Base-by-base conservation (phyloP, 169 alveolate genomes). In the Blepharisma undulans region DNA sequence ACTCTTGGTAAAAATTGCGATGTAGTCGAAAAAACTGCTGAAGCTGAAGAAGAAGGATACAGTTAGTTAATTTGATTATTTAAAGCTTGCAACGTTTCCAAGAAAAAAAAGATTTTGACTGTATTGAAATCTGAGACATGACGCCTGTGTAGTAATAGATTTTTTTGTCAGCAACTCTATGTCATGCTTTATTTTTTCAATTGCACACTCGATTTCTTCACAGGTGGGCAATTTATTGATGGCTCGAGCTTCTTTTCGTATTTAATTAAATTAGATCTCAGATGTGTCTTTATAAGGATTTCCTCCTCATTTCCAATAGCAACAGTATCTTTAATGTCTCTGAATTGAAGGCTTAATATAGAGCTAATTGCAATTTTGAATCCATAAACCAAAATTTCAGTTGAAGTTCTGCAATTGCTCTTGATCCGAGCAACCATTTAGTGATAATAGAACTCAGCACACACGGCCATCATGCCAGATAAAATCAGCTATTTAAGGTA, bases 1-100 rank as follows among this genome's bases (percentile, higher is more conserved):
- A 99, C 99, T 25, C 96, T 99, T 66, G 99, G 98, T 95, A 98
- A 98, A 94, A 99, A 98, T 94, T 98, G 97, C 94, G 99, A 98
- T 92, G 99, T 98, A 95, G 99, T 98, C 25, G 99, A n/a, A n/a
- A n/a, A n/a, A n/a, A n/a, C 98, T 32, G 97, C 91, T 18, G 96
- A 95, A 92, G 96, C 96, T 61, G 96, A 91, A 33, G 96, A 91
- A 87, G 96, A 97, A 92, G 96, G 95, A 90, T 96, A 91, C 22
- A 98, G 93, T 18, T 98, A 99, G 27, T 48, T 48, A 48, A 48
- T 48, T 48, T 48, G 66, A 18, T 48, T 48, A 48, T 48, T 48
- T 48, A 48, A 48, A 48, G 66, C 66, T 48, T 48, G 66, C 66
- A 48, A 48, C 66, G 66, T 48, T 48, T 48, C 66, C 66, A 48